Evolutionary conservation across 2,329 filamentous ascomycete genomes (phyloP).

Genomic region (Fusarium graminum): DNA sequence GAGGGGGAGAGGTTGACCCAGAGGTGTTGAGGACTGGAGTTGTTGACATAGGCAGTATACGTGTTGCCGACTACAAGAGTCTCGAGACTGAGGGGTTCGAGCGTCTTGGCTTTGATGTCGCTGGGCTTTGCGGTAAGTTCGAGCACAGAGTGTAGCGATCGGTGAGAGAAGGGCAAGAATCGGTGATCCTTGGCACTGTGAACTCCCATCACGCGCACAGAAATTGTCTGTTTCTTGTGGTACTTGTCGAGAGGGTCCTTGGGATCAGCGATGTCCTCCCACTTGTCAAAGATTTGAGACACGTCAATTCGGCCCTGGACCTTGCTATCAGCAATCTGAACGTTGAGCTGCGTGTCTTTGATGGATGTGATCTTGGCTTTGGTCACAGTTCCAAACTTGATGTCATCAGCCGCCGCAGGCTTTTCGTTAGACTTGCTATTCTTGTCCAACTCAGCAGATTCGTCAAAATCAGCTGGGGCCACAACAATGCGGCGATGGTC

Average conservation of each 20-base stretch:
- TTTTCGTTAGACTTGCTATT: constrained; percentile 53
- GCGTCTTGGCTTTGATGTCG: constrained; percentile 64
- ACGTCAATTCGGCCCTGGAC: constrained; percentile 93
- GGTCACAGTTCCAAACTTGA: constrained; percentile 77
- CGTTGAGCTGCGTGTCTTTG: constrained; percentile 93
- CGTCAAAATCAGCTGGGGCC: constrained; percentile 62
- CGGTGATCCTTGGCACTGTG: constrained; percentile 92
- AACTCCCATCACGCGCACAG: constrained; percentile 84
- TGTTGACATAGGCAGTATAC: constrained; percentile 91
- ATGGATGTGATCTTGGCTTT: constrained; percentile 85
- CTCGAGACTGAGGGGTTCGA: constrained; percentile 74
- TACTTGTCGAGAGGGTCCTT: constrained; percentile 84
- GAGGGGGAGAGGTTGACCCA: constrained; percentile 94
- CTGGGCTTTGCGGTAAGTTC: constrained; percentile 87
- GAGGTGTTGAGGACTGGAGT: constrained; percentile 80
- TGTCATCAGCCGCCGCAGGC: constrained; percentile 71
- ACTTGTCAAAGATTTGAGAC: constrained; percentile 89
- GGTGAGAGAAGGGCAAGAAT: constrained; percentile 91
- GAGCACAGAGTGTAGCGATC: constrained; percentile 83
- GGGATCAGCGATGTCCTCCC: constrained; percentile 85
- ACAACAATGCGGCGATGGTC: constrained; percentile 76
- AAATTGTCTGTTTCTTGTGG: constrained; percentile 75
- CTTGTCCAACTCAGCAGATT: constrained; percentile 58
- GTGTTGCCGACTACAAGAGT: constrained; percentile 78
- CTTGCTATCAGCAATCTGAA: constrained; percentile 78